These are phyloP conservation scores for Adiantum capillusveneris DNA, from an alignment of 75 land plant genomes.

Conservation along the genomic window DNA sequence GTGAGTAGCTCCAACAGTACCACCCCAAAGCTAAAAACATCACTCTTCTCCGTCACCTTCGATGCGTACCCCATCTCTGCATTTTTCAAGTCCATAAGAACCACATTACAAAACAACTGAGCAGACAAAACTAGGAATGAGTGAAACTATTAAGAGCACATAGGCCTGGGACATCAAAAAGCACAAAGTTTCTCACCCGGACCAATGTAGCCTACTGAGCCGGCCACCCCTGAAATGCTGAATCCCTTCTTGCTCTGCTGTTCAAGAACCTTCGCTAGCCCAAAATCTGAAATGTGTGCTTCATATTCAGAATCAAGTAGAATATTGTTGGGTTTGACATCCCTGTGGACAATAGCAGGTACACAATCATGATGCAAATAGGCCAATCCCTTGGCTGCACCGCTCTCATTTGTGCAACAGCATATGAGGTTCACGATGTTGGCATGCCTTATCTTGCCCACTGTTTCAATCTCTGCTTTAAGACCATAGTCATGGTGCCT, in stretches of 20 bases:
- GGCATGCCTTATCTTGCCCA: conserved; percentile 62
- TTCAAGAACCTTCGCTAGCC: conserved; percentile 46
- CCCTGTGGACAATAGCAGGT: conserved; percentile 52
- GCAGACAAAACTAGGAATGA: too few species aligned
- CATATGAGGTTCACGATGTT: conserved; percentile 79
- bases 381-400: conserved; percentile 48
- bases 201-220: conserved; percentile 64
- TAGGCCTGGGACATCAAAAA: too few species aligned
- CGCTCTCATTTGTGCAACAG: conserved; percentile 54
- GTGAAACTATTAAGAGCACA: too few species aligned
- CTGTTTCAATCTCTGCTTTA: conserved; percentile 55
- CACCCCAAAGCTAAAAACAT: conserved; percentile 76
- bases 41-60: conserved; percentile 56
- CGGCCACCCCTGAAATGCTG: conserved; percentile 35
- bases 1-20: conserved; percentile 66
- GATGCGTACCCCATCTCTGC: background rate
- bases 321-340: conserved; percentile 69
- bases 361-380: conserved; percentile 64
- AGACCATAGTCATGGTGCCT: conserved; percentile 25
- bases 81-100: too few species aligned
- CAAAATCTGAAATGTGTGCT: conserved; percentile 63
- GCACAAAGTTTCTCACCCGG: conserved; percentile 38
- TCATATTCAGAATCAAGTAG: conserved; percentile 37
- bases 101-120: too few species aligned
- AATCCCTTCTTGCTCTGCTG: conserved; percentile 5